Conservation (phyloP, 164 flowering plant genomes). For the Tinospora cordifolia region DNA sequence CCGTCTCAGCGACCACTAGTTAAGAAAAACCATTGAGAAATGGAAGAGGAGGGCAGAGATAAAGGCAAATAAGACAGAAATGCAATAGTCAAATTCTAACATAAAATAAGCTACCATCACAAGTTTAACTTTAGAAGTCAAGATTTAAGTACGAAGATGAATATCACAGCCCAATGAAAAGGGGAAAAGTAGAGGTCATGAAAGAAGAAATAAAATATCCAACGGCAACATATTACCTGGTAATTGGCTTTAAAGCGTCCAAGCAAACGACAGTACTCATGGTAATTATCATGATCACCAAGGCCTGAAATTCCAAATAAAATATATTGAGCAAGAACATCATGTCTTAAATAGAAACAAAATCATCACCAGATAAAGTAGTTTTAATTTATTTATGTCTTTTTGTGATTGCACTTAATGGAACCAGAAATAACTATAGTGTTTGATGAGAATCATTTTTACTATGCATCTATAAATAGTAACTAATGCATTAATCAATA, state of each 20-base stretch:
- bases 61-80: neutral
- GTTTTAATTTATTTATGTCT: neutral
- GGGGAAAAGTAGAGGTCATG: neutral
- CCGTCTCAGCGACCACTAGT: neutral
- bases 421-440: no score
- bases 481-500: no score
- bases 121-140: no score
- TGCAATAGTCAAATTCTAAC: neutral
- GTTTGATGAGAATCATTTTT: no score
- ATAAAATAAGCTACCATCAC: neutral
- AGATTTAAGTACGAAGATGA: neutral
- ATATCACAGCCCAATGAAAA: neutral
- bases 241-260: constrained; percentile 93
- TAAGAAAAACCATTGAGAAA: neutral
- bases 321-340: constrained; percentile 5
- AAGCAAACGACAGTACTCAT: constrained; percentile 95
- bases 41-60: neutral
- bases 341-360: neutral
- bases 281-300: constrained; percentile 97
- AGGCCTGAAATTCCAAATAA: constrained; percentile 49
- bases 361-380: neutral
- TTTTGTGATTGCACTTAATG: no score
- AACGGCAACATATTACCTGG: constrained; percentile 47
- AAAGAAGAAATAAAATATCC: neutral
- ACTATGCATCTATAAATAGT: no score